These are phyloP conservation scores for Brassica cretica DNA, from an alignment of 345 rosid species.

Conservation along the genomic window DNA sequence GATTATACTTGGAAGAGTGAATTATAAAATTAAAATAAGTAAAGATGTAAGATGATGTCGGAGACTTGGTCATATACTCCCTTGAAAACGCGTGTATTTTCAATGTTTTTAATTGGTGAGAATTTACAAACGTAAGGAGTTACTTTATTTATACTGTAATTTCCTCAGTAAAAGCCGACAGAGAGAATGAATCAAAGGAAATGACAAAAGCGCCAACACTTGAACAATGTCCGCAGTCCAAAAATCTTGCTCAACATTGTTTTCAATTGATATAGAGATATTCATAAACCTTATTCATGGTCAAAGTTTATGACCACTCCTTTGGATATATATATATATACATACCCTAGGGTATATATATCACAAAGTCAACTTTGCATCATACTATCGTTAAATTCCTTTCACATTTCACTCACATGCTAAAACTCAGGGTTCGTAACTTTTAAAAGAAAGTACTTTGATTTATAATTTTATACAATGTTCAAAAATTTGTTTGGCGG, in stretches of 20 bases:
- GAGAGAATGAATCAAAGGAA: not conserved
- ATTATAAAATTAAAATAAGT: not conserved
- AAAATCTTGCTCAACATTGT: not conserved
- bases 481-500: no score
- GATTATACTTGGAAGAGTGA: not conserved
- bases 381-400: slow-evolving; percentile 7
- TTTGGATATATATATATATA: not conserved
- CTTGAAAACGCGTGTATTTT: not conserved
- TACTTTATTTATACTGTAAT: not conserved
- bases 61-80: slow-evolving; percentile 9
- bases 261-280: slow-evolving; percentile 7
- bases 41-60: slow-evolving; percentile 16
- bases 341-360: no score
- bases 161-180: slow-evolving; percentile 7
- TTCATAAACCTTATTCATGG: slow-evolving; percentile 5
- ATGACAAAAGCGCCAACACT: not conserved
- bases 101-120: not conserved
- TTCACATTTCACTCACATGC: slow-evolving; percentile 24
- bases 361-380: not conserved
- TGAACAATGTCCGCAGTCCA: slow-evolving; percentile 19
- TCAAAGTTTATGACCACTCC: slow-evolving; percentile 27
- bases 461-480: no score
- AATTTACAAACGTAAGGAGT: not conserved
- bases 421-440: not conserved
- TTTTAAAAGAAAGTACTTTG: no score